Conservation (phyloP, 2,329 filamentous ascomycete species). For the Penicillium sp. region DNA sequence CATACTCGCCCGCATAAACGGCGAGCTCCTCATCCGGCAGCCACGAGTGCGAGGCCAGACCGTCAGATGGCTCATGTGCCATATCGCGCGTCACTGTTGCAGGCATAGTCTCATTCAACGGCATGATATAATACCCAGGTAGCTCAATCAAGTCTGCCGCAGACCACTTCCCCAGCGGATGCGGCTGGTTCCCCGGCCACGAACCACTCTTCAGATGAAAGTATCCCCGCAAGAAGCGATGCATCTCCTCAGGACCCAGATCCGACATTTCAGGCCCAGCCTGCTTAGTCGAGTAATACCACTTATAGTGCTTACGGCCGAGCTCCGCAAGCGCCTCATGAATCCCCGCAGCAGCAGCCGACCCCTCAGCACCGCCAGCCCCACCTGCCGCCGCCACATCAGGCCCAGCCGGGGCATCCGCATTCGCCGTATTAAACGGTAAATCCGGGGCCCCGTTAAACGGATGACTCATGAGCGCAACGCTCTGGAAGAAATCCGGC, state of each 20-base stretch:
- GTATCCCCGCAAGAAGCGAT: constrained; percentile 64
- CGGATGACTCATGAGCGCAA: constrained; percentile 65
- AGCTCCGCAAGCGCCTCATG: constrained; percentile 57
- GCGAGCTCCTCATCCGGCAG: constrained; percentile 58
- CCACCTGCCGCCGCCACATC: constrained; percentile 1
- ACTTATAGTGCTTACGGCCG: constrained; percentile 67
- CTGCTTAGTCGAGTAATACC: constrained; percentile 49
- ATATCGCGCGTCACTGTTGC: constrained; percentile 57
- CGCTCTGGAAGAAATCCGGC: constrained; percentile 63
- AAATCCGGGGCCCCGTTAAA: constrained; percentile 56
- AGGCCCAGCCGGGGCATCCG: constrained; percentile 2
- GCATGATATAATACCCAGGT: constrained; percentile 70
- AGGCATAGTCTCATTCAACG: constrained; percentile 58
- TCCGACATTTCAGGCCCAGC: constrained; percentile 41
- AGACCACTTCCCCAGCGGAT: constrained; percentile 48
- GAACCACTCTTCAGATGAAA: constrained; percentile 67
- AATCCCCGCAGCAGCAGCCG: constrained; percentile 40
- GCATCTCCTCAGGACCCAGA: constrained; percentile 50
- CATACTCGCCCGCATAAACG: constrained; percentile 62
- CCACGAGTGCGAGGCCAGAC: constrained; percentile 50
- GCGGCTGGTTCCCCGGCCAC: constrained; percentile 57
- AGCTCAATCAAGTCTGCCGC: constrained; percentile 59
- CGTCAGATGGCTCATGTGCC: constrained; percentile 46
- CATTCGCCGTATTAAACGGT: constrained; percentile 49
- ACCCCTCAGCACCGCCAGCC: not conserved